A percentile compares a stretch with the other conserved stretches of the same genome.
These are phyloP conservation scores for Alternaria gaisen DNA, from an alignment of 2,329 filamentous ascomycete species.

Conservation along the genomic window DNA sequence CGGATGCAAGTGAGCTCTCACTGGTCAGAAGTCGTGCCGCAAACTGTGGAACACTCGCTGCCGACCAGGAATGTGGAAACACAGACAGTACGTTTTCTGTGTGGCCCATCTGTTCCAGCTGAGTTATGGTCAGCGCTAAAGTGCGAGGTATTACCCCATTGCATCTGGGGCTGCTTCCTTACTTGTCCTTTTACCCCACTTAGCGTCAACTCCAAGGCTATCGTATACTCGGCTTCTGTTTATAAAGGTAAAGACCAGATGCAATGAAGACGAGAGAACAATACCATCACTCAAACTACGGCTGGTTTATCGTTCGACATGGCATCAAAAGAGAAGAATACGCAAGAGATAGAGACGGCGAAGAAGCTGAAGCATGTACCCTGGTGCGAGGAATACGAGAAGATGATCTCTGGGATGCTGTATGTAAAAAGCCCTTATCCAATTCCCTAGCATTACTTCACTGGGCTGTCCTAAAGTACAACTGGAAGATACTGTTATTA, in stretches of 20 bases:
- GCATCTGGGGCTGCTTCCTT: not conserved
- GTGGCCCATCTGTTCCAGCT: not conserved
- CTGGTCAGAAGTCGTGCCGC: slow-evolving; percentile 23
- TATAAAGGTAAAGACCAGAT: slow-evolving; percentile 4
- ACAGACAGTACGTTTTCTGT: not conserved
- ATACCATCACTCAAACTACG: not conserved
- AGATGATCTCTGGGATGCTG: slow-evolving; percentile 72
- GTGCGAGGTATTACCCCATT: slow-evolving; percentile 35
- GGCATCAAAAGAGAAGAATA: slow-evolving; percentile 55
- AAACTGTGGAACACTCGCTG: not conserved
- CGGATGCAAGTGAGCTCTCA: slow-evolving; percentile 1
- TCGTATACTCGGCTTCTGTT: not conserved
- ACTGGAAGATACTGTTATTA: too few species aligned
- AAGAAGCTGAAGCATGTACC: slow-evolving; percentile 62
- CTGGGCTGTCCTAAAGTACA: too few species aligned
- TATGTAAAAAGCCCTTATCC: slow-evolving; percentile 41
- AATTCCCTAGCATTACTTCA: not conserved
- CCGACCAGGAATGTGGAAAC: not conserved
- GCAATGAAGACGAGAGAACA: not conserved
- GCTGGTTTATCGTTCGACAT: slow-evolving; percentile 26
- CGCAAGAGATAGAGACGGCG: slow-evolving; percentile 56
- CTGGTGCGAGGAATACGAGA: slow-evolving; percentile 69
- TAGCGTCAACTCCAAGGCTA: slow-evolving; percentile 13
- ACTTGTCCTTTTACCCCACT: slow-evolving; percentile 23
- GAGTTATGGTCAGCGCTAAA: slow-evolving; percentile 22